Base-by-base conservation (phyloP, 495 filamentous ascomycete species). In the Cairneyella variabilis region DNA sequence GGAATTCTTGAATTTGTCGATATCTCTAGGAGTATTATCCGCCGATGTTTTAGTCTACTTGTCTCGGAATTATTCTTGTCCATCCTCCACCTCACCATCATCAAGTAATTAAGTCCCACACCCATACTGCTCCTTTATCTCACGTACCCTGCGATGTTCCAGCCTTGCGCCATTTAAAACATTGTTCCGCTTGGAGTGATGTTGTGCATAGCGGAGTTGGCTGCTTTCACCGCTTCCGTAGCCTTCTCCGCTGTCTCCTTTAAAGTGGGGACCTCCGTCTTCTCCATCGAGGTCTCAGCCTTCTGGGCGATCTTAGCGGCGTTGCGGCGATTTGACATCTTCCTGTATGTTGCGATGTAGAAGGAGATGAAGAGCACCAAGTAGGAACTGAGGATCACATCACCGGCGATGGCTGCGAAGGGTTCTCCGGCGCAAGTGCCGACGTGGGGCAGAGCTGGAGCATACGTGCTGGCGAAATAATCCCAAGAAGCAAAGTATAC, bases 331-430 rank as follows among this genome's bases (percentile, higher is more conserved):
- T 46, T 54, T 1, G 51, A 46, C 26, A 38, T 38, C 46, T 50
- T 51, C 25, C 36, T 42, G 75, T 96, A 96, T 48, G 92, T 97
- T 42, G 89, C 88, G 56, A 92, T 76, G 79, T 96, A 97, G 85
- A 97, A 96, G 38, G 85, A 89, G 75, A 96, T 95, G 80, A 96
- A 96, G 51, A 97, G 86, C 57, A 97, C 76, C 48, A 96, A 81
- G 78, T 97, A 96, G 34, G 86, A 91, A 70, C 77, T 87, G 58
- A 97, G 73, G 65, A 95, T 93, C 48, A 74, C 88, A 51, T 93
- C 90, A 61, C 91, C 91, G 43, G 91, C 81, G 66, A 96, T 86
- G 22, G 91, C 91, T 51, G 91, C 91, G 64, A 93, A 96, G 73
- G 96, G 91, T 76, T 96, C 91, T 62, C 91, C 91, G 11, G 91